These are phyloP conservation scores for Arachnomyces sp. DNA, from an alignment of 2,329 filamentous ascomycete species.

Conservation along the genomic window DNA sequence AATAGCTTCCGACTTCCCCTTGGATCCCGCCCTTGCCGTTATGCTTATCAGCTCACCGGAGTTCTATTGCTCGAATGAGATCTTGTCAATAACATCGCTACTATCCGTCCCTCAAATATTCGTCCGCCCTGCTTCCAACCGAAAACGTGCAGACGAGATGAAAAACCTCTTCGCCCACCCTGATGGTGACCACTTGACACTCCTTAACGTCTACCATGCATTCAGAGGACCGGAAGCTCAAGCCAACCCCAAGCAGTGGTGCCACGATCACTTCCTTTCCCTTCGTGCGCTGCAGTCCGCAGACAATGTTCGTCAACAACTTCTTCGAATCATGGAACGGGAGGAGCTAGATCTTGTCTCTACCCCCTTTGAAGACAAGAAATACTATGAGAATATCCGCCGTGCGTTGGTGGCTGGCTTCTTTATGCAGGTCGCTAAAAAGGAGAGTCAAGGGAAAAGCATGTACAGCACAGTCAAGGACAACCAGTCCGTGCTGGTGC, in stretches of 20 bases:
- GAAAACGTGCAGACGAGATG: slow-evolving; percentile 95
- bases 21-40: slow-evolving; percentile 88
- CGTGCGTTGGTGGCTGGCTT: slow-evolving; percentile 87
- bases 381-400: slow-evolving; percentile 97
- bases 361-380: slow-evolving; percentile 87
- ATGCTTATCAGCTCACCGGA: slow-evolving; percentile 98
- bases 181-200: slow-evolving; percentile 90
- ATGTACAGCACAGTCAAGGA: slow-evolving; percentile 95
- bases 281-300: slow-evolving; percentile 82
- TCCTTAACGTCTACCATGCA: slow-evolving; percentile 96
- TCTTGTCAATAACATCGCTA: slow-evolving; percentile 86
- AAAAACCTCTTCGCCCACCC: slow-evolving; percentile 87
- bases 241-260: slow-evolving; percentile 80
- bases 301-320: slow-evolving; percentile 85
- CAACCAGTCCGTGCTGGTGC: slow-evolving; percentile 74
- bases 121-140: slow-evolving; percentile 72
- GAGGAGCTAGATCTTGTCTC: slow-evolving; percentile 77
- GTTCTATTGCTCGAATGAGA: slow-evolving; percentile 98
- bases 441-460: slow-evolving; percentile 71
- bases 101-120: slow-evolving; percentile 94
- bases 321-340: slow-evolving; percentile 95
- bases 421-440: slow-evolving; percentile 99
- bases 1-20: slow-evolving; percentile 86
- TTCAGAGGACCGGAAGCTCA: slow-evolving; percentile 72
- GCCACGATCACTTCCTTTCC: slow-evolving; percentile 91